Base-by-base conservation (phyloP, 345 rosid genomes). In the Boechera stricta region DNA sequence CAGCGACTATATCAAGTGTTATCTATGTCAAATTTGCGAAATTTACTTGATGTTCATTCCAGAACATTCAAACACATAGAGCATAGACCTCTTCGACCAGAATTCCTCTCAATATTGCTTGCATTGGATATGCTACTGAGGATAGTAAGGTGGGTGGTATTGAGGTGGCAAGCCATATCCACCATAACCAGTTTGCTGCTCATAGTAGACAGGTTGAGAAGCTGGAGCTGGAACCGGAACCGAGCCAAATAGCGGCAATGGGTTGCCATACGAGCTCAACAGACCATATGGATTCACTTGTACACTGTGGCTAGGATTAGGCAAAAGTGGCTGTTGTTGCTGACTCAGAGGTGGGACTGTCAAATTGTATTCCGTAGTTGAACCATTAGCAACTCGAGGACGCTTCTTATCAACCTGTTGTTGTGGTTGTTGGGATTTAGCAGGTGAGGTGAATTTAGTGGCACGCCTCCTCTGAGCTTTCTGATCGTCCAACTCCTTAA, bases 401-500 rank as follows among this genome's bases (percentile, higher is more conserved):
- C 70, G 70, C 51, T 73, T 63, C 1, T 18, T 73, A 41, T 29
- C 35, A 2, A 39, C n/a, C 4, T 73, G 41, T 10, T 33, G 32
- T 33, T 64, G 11, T 10, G 57, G 2, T 21, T 78, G 56, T 16
- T 64, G 80, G 18, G 58, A 70, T 81, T 77, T 84, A 47, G 79
- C 69, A 63, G 81, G 24, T 57, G 55, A 16, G 42, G 28, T 10
- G 0, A 15, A 33, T 39, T 54, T 68, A 21, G n/a, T 35, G 8
- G 18, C 58, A 8, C 86, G 76, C 47, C 66, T 86, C 82, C 79
- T 83, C 65, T 82, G 77, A 48, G 87, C 86, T 77, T 80, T 88
- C 77, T 75, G 79, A 80, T 87, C 83, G 82, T 88, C 94, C 45
- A 94, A 85, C 82, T 83, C 86, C 70, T 70, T 71, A 61, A 87